Evolutionary conservation across 129 eudicot species (phyloP), one percentile per base, ranked within the genome.

Genomic region (Calendula officinalis): DNA sequence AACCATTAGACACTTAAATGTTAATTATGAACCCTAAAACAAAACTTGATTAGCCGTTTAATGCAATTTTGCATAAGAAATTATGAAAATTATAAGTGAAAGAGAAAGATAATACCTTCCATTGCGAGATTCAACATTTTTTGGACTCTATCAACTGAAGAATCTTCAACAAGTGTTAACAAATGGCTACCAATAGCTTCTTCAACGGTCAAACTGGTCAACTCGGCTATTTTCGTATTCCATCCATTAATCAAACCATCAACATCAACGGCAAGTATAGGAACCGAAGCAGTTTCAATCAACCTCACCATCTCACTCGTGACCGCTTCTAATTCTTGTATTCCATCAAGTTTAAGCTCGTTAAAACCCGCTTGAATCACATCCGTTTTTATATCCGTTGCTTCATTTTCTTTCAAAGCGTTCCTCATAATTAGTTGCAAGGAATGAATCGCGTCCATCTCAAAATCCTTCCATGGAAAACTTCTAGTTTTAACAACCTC

Each of bases 391-490:
- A 71, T 35, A 15, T 63, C 81, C 7, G 30, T 34, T 1, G 66
- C 77, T n/a, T 77, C 77, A 8, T 56, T 67, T 39, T 85, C 87
- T 42, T 81, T 81, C 56, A 83, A 81, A 11, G 96, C 79, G 16
- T 88, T 92, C 63, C 98, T 83, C 54, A 92, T 71, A 5, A 92
- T 92, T 44, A 92, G 83, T 73, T 92, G 98, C 79, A 92, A 79
- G 2, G 98, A 92, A 72, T 92, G 98, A 40, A 92, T 92, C 3
- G 98, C 96, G 41, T 92, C 96, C 98, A 92, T 92, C 80, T 92
- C 98, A 73, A 57, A 85, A 56, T 92, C 98, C 82, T 79, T 88
- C 98, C 98, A 92, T 4, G 95, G 84, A 34, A 73, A 54, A 66
- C 96, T 88, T 77, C 98, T 78, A 3, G 71, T 79, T 78, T 88